Conservation (phyloP, 2,329 filamentous ascomycete species). For the Coniochaeta ligniaria region DNA sequence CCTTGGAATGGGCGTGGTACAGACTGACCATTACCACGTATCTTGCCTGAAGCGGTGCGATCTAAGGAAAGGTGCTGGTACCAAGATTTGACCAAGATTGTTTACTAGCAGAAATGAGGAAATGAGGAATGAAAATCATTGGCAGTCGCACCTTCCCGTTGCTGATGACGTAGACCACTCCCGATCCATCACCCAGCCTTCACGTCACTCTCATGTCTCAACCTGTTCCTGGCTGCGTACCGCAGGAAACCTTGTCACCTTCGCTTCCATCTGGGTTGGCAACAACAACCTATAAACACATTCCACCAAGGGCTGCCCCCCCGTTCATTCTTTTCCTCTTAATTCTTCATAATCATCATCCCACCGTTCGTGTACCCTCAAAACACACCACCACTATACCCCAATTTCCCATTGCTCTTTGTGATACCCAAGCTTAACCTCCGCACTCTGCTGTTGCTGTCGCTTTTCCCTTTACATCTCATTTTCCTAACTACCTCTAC, state of each 20-base stretch:
- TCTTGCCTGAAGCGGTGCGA: background rate
- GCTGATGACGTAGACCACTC: background rate
- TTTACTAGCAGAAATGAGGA: background rate
- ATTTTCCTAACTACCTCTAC: background rate
- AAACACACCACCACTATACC: background rate
- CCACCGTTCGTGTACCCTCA: background rate
- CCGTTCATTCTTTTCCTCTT: background rate
- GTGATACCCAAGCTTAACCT: constrained; percentile 5
- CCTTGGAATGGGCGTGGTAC: background rate
- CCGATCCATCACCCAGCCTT: background rate
- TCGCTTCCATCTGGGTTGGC: background rate
- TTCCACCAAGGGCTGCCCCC: background rate
- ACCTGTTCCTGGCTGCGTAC: background rate
- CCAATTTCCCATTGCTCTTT: background rate
- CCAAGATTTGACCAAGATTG: background rate
- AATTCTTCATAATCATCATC: background rate
- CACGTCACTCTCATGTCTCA: background rate
- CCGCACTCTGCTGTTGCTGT: background rate
- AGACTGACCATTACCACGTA: background rate
- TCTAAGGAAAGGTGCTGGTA: background rate
- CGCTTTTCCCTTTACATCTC: background rate
- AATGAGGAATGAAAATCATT: background rate
- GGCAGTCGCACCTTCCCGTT: background rate
- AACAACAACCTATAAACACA: constrained; percentile 1
- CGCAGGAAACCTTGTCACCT: background rate